phyloP scores from a whole-genome alignment of 2,329 filamentous ascomycete species.

The Xylariaceae sp. region DNA sequence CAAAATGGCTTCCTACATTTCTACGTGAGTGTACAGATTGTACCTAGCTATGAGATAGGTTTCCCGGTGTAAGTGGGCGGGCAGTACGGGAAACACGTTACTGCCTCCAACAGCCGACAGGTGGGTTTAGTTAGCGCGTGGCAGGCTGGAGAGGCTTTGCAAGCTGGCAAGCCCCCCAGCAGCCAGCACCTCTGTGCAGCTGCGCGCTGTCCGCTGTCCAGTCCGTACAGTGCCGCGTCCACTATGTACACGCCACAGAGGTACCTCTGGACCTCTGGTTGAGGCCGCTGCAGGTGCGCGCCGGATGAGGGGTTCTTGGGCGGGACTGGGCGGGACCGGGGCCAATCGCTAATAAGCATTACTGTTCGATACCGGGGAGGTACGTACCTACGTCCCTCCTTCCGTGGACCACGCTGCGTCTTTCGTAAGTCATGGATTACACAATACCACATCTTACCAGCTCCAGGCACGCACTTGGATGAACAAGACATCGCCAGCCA shows the following conservation, averaged over 20 bases:
- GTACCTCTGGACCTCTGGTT: no score
- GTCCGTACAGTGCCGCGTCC: not conserved
- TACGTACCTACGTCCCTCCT: not conserved
- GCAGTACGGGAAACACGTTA: no score
- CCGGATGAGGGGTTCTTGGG: not conserved
- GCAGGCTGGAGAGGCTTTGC: not conserved
- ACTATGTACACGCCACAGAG: not conserved
- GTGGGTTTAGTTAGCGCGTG: not conserved
- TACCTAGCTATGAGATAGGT: no score
- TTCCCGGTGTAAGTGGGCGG: no score
- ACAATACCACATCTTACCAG: slow-evolving; percentile 3
- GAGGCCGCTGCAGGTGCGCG: not conserved
- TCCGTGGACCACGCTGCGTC: slow-evolving; percentile 9
- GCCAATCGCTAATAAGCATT: slow-evolving; percentile 9
- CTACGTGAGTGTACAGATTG: no score
- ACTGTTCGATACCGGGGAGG: slow-evolving; percentile 12
- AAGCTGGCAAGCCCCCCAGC: not conserved
- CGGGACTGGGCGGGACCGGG: not conserved
- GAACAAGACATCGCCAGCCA: slow-evolving; percentile 7
- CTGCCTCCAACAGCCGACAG: not conserved
- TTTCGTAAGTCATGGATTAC: slow-evolving; percentile 14
- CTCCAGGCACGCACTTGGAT: slow-evolving; percentile 5
- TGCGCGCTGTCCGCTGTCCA: not conserved
- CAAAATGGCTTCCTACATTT: no score
- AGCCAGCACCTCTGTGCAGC: not conserved